phyloP scores from a whole-genome alignment of 169 alveolate genomes.

The Fabrea salina region DNA sequence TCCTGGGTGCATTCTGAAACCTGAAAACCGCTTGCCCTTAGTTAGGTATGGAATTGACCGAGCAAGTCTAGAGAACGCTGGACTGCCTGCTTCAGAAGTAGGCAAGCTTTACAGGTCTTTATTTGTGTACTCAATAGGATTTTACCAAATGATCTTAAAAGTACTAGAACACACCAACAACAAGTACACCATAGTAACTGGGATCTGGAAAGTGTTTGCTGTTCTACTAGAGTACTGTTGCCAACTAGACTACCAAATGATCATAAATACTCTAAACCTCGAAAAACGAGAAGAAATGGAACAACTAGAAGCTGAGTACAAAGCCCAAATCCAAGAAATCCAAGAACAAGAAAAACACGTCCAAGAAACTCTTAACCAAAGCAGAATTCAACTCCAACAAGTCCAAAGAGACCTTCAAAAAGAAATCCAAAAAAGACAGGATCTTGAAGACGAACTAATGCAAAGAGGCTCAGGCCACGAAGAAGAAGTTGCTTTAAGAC shows the following conservation, averaged over 20 bases:
- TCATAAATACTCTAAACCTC: conserved; percentile 35
- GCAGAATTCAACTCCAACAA: not conserved
- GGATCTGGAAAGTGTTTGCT: conserved; percentile 66
- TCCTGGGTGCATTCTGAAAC: conserved; percentile 54
- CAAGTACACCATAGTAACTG: conserved; percentile 32
- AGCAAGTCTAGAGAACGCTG: not conserved
- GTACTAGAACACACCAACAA: conserved; percentile 42
- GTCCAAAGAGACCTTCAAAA: conserved; percentile 15
- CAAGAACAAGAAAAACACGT: conserved; percentile 12
- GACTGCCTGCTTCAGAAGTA: conserved; percentile 1
- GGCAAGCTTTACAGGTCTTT: conserved; percentile 56
- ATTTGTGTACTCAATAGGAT: conserved; percentile 65
- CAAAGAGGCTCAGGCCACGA: conserved; percentile 36
- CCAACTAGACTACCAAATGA: conserved; percentile 51
- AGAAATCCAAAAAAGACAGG: conserved; percentile 27
- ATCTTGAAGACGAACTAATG: conserved; percentile 22
- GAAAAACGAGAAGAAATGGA: conserved; percentile 47
- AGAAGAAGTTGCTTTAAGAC: conserved; percentile 31
- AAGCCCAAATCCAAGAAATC: not conserved
- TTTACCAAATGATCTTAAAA: conserved; percentile 49
- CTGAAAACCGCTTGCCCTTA: conserved; percentile 46
- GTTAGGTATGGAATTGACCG: conserved; percentile 30
- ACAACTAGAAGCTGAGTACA: conserved; percentile 14
- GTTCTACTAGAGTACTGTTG: conserved; percentile 66
- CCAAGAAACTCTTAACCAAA: not conserved